Conservation (phyloP, 177 flowering plant species). For the Vitis hybrid region DNA sequence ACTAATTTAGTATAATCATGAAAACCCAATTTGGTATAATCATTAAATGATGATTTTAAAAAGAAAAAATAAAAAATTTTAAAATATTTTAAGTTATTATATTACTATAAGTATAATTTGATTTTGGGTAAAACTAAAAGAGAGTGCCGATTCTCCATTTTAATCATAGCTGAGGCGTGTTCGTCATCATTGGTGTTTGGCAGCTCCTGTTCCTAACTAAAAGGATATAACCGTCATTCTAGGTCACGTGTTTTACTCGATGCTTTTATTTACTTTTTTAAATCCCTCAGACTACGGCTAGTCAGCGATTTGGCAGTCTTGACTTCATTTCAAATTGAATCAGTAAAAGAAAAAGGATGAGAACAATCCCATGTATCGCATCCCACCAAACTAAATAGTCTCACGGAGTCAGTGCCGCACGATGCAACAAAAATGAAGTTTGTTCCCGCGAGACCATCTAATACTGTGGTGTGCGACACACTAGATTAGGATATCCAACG, state of each 20-base stretch:
- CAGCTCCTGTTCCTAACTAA: background rate
- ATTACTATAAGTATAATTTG: no score
- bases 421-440: background rate
- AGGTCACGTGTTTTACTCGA: background rate
- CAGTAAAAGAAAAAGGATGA: no score
- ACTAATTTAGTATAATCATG: no score
- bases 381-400: background rate
- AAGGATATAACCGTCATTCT: background rate
- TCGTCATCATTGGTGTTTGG: conserved; percentile 10
- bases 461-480: background rate
- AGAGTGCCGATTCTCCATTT: no score
- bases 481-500: background rate
- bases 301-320: background rate
- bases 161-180: conserved; percentile 2
- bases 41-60: no score
- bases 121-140: no score
- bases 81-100: no score
- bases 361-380: background rate
- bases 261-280: background rate
- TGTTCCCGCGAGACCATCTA: background rate
- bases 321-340: background rate
- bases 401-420: background rate
- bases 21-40: no score
- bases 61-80: no score
- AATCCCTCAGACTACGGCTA: background rate